These are phyloP conservation scores for bread wheat (Triticum aestivum) DNA, from an alignment of 176 grass and related monocot genomes.

Conservation along the genomic window IWGSC_CS_RefSeq_v2.1 NC_057802.1:396872654-396873153, in stretches of 20 bases:
- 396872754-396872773: slow-evolving; percentile 34
- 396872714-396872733: background rate
- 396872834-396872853: background rate
- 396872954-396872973: slow-evolving; percentile 12
- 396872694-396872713: background rate
- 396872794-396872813: slow-evolving; percentile 49
- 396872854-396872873: background rate
- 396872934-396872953: slow-evolving; percentile 11
- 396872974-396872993: slow-evolving; percentile 4
- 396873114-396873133: background rate
- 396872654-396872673: background rate
- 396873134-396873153: background rate
- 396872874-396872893: slow-evolving; percentile 5
- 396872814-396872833: background rate
- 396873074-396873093: slow-evolving; percentile 26
- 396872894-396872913: slow-evolving; percentile 29
- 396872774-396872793: slow-evolving; percentile 38
- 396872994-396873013: slow-evolving; percentile 26
- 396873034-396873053: background rate
- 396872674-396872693: background rate
- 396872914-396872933: slow-evolving; percentile 29
- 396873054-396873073: background rate
- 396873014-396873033: background rate
- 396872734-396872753: background rate
- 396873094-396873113: background rate